phyloP scores from a whole-genome alignment of 2,329 filamentous ascomycete genomes.

The Ophiostoma himal-ulmi region DNA sequence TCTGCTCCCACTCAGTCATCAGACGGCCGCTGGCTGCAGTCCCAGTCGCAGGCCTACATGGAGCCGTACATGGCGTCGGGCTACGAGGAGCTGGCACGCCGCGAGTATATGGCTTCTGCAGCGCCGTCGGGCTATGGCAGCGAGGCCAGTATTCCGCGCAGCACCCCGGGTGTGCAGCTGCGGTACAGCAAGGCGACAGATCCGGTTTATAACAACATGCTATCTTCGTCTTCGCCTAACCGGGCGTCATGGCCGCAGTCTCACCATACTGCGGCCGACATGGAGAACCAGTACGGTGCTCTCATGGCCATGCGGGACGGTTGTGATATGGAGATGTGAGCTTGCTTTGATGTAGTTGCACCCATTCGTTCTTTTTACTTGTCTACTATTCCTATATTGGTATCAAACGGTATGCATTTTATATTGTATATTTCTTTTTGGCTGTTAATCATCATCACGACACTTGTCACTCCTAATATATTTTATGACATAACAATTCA shows the following conservation, averaged over 20 bases:
- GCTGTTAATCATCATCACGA: neutral
- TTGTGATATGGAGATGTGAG: constrained; percentile 25
- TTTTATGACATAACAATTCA: neutral
- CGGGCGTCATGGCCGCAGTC: constrained; percentile 42
- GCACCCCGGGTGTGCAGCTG: constrained; percentile 21
- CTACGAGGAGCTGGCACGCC: constrained; percentile 63
- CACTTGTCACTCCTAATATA: neutral
- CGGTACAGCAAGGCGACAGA: constrained; percentile 56
- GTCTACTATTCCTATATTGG: neutral
- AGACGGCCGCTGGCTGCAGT: constrained; percentile 47
- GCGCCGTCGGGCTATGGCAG: constrained; percentile 11
- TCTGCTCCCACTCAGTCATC: constrained; percentile 43
- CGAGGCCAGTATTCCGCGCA: constrained; percentile 16
- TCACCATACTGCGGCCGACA: constrained; percentile 54
- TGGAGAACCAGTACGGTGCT: constrained; percentile 65
- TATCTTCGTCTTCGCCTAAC: constrained; percentile 22
- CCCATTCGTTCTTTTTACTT: neutral
- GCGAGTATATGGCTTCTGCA: constrained; percentile 50
- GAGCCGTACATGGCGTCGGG: constrained; percentile 83
- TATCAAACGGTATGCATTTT: neutral
- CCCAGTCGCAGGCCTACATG: constrained; percentile 41
- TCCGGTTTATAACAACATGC: constrained; percentile 55
- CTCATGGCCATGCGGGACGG: constrained; percentile 34
- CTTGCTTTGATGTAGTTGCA: neutral
- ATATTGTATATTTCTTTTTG: neutral